A percentile compares a stretch with the other conserved stretches of the same genome.
Evolutionary conservation across 352 stramenopile species (phyloP).

Genomic region (Phytophthora crassamura): DNA sequence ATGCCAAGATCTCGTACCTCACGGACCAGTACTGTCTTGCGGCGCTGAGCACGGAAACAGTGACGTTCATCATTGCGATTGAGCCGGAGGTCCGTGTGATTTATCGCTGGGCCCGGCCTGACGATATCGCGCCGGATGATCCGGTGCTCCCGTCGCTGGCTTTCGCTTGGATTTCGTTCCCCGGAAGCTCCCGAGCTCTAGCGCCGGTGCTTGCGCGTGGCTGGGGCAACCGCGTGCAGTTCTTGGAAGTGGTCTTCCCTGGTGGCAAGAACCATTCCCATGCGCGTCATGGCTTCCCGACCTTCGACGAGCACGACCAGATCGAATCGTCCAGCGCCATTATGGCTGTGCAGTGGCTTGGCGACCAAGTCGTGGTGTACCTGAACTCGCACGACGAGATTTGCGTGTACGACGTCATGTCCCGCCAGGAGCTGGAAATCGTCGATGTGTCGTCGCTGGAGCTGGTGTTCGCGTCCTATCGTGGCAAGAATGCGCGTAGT

Average conservation of each 20-base stretch:
- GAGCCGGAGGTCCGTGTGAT: slow-evolving; percentile 95
- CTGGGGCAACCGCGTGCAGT: slow-evolving; percentile 95
- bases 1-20: slow-evolving; percentile 87
- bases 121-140: slow-evolving; percentile 72
- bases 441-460: slow-evolving; percentile 94
- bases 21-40: slow-evolving; percentile 88
- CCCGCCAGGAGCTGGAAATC: slow-evolving; percentile 94
- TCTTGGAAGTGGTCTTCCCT: slow-evolving; percentile 90
- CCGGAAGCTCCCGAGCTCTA: slow-evolving; percentile 77
- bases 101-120: slow-evolving; percentile 92
- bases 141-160: slow-evolving; percentile 93
- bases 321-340: slow-evolving; percentile 90
- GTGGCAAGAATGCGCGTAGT: slow-evolving; percentile 80
- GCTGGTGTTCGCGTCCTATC: slow-evolving; percentile 94
- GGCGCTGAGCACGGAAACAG: slow-evolving; percentile 88
- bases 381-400: slow-evolving; percentile 96
- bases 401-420: slow-evolving; percentile 96
- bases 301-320: slow-evolving; percentile 95
- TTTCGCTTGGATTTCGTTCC: slow-evolving; percentile 94
- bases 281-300: slow-evolving; percentile 91
- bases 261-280: slow-evolving; percentile 77
- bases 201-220: slow-evolving; percentile 93
- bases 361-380: slow-evolving; percentile 95
- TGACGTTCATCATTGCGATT: slow-evolving; percentile 96
- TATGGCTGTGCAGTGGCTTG: slow-evolving; percentile 96